These are phyloP conservation scores for Claviceps sp. DNA, from an alignment of 2,329 filamentous ascomycete species.

Conservation along the genomic window DNA sequence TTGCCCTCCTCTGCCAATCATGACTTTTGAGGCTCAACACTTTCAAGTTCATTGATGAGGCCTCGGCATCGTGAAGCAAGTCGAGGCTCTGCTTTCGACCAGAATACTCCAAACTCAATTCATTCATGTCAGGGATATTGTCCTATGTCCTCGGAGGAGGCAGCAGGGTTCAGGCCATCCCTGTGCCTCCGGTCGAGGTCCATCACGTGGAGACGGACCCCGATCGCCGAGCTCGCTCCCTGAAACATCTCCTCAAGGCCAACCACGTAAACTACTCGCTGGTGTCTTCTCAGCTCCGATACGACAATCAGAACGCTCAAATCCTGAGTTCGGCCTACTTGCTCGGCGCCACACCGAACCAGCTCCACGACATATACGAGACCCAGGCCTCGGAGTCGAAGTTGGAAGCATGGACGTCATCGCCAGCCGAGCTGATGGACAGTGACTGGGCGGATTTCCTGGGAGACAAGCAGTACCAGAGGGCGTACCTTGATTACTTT, in stretches of 20 bases:
- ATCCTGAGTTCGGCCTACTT: conserved; percentile 76
- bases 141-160: conserved; percentile 18
- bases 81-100: neutral
- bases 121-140: conserved; percentile 20
- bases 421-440: conserved; percentile 69
- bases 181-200: conserved; percentile 54
- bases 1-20: neutral
- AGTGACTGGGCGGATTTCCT: conserved; percentile 81
- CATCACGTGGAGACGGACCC: conserved; percentile 68
- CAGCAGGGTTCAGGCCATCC: conserved; percentile 25
- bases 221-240: conserved; percentile 65
- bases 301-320: conserved; percentile 75
- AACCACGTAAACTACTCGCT: conserved; percentile 88
- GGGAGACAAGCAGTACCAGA: conserved; percentile 68
- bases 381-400: conserved; percentile 57
- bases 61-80: neutral
- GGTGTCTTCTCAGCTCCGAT: conserved; percentile 59
- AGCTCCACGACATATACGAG: conserved; percentile 74
- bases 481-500: conserved; percentile 88
- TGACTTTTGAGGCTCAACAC: neutral
- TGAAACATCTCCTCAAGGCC: conserved; percentile 82
- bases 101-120: neutral
- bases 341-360: conserved; percentile 58
- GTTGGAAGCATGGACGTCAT: conserved; percentile 69
- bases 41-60: neutral